Conservation (phyloP, 139 green algal species). For the Haematococcus lacustris region DNA sequence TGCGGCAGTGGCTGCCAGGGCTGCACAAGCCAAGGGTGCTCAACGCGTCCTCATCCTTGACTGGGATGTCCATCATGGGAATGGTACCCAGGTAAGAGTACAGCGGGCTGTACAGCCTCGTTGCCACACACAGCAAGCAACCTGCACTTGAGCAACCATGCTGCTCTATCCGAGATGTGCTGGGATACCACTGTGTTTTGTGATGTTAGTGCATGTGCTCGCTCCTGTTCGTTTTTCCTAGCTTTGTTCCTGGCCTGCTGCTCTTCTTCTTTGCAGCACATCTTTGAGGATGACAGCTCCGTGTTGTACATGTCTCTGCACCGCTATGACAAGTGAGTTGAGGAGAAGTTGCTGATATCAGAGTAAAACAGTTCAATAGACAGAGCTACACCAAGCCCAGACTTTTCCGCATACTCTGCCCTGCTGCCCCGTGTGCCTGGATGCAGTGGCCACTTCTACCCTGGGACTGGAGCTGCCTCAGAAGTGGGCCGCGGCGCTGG, state of each 20-base stretch:
- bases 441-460: conserved; percentile 33
- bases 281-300: conserved; percentile 55
- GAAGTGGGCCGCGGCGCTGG: conserved; percentile 45
- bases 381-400: neutral
- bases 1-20: conserved; percentile 47
- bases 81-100: conserved; percentile 52
- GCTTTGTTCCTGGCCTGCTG: neutral
- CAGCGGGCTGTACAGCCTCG: too few species aligned
- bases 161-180: too few species aligned
- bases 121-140: too few species aligned
- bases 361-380: neutral
- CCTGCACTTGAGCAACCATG: too few species aligned
- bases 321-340: conserved; percentile 35
- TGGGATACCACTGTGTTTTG: too few species aligned
- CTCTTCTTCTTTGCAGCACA: conserved; percentile 38
- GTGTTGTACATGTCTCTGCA: conserved; percentile 76
- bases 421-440: neutral
- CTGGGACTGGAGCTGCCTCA: conserved; percentile 30
- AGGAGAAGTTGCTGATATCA: neutral
- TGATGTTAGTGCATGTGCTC: too few species aligned
- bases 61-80: conserved; percentile 81
- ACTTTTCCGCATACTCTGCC: neutral
- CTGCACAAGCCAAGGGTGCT: conserved; percentile 30
- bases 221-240: too few species aligned
- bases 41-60: conserved; percentile 65